Evolutionary conservation across 2,329 filamentous ascomycete genomes (phyloP), one percentile per base, ranked within the genome.

Genomic region (Endothia cerciana): DNA sequence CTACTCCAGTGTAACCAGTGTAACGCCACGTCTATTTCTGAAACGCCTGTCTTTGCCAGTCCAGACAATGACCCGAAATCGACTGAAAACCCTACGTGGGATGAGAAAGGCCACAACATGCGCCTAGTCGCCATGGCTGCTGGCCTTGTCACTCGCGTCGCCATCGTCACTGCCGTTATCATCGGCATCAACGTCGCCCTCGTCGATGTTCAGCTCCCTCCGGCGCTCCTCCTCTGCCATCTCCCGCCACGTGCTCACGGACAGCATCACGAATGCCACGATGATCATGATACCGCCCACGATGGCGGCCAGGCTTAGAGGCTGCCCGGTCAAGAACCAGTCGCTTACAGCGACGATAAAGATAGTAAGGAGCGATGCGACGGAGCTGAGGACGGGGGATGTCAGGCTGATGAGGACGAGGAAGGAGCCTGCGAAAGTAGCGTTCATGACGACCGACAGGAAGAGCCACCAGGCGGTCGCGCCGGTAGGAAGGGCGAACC

Each of bases 261-360:
- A 93, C 55, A 99, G 78, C 73, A 97, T 83, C n/a, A 89, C 77
- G 75, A 99, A 99, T 0, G 95, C 95, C 1, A 87, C 83, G 65
- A 97, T 91, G 73, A 99, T 99, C 72, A 98, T 82, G 36, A 91
- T 74, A 0, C 95, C 94, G n/a, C 95, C 95, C 0, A 87, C 73
- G 15, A 98, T 83, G 3, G 94, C 91, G 0, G 93, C 91, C 4
- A 83, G 80, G 61, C 89, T 91, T 25, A 97, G 82, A 0, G 91
- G 87, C 71, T 90, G 84, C 60, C 94, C 92, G 0, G 92, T 96
- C 53, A 94, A 82, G 65, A 94, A 75, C 88, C 95, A 96, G 78
- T 99, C 95, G 64, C 92, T 92, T 38, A 98, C 82, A 0, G 94
- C 95, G 7, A 99, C 95, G 68, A 98, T 87, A 83, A 99, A 98